A percentile compares a stretch with the other conserved stretches of the same genome.
phyloP scores from a whole-genome alignment of 306 rosid species.

The Prunus armeniaca region DNA sequence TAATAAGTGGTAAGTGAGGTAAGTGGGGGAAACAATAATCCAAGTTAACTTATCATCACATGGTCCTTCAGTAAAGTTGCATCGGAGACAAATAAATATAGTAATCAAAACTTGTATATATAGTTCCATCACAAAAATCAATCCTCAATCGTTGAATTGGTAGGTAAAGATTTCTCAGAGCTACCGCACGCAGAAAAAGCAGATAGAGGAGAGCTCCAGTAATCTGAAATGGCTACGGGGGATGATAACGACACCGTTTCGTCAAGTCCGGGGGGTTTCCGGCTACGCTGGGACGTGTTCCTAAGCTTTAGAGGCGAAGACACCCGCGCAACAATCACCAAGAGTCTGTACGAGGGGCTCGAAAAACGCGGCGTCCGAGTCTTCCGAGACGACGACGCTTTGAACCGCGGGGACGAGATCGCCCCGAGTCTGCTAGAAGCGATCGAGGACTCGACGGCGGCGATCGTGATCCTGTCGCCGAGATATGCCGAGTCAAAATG shows the following conservation, averaged over 20 bases:
- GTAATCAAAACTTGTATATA: too few species aligned
- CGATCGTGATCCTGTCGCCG: slow-evolving; percentile 40
- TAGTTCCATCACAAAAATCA: too few species aligned
- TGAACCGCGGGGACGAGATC: slow-evolving; percentile 44
- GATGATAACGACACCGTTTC: not conserved
- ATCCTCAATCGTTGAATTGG: too few species aligned
- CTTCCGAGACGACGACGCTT: slow-evolving; percentile 43
- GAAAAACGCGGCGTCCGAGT: slow-evolving; percentile 27
- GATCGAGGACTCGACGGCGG: slow-evolving; percentile 55
- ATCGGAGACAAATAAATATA: too few species aligned
- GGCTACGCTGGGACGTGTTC: slow-evolving; percentile 59
- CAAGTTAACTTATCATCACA: too few species aligned
- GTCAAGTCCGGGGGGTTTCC: slow-evolving; percentile 25
- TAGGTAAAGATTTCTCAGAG: too few species aligned
- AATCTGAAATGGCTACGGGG: slow-evolving; percentile 12
- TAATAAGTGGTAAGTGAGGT: too few species aligned
- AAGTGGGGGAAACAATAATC: too few species aligned
- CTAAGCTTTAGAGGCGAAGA: slow-evolving; percentile 53
- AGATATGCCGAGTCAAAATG: slow-evolving; percentile 41
- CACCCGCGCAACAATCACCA: slow-evolving; percentile 32
- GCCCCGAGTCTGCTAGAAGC: slow-evolving; percentile 44
- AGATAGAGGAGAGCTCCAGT: too few species aligned
- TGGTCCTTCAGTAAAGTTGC: too few species aligned
- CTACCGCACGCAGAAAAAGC: too few species aligned
- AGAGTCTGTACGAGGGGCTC: slow-evolving; percentile 32